Conservation (phyloP, 2,329 filamentous ascomycete genomes). For the Aaosphaeria arxii region DNA sequence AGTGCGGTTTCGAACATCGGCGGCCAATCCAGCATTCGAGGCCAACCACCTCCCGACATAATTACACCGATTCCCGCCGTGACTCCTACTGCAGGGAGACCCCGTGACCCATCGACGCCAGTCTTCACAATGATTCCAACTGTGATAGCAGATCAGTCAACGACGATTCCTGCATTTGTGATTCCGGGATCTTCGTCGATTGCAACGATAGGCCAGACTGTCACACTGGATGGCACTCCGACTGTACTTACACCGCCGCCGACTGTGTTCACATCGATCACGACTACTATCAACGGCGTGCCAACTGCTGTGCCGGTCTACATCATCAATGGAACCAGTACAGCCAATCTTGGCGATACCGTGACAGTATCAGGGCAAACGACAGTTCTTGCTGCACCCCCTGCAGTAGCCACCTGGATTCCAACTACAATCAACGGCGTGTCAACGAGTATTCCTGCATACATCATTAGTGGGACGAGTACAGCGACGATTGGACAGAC, state of each 20-base stretch:
- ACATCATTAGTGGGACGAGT: slow-evolving; percentile 4
- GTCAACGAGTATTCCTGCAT: slow-evolving; percentile 3
- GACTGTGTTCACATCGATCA: not conserved
- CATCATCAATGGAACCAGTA: slow-evolving; percentile 5
- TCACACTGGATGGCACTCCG: not conserved
- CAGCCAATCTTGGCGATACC: slow-evolving; percentile 12
- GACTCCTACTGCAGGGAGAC: not conserved
- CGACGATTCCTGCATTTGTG: slow-evolving; percentile 9
- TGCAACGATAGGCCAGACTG: slow-evolving; percentile 2
- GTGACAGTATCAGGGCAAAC: slow-evolving; percentile 4
- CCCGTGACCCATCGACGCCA: slow-evolving; percentile 4
- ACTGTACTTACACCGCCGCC: not conserved
- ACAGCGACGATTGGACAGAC: slow-evolving; percentile 8
- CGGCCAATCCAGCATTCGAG: not conserved
- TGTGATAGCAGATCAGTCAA: slow-evolving; percentile 8
- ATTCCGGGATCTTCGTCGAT: slow-evolving; percentile 9
- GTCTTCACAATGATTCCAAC: slow-evolving; percentile 11
- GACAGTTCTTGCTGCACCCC: slow-evolving; percentile 2
- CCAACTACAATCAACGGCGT: slow-evolving; percentile 5
- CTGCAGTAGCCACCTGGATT: not conserved
- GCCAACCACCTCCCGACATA: not conserved
- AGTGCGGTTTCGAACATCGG: not conserved
- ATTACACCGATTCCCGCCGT: not conserved
- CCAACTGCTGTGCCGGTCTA: not conserved
- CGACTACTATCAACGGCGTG: not conserved